Percentiles rank a stretch among this genome's conserved stretches.
phyloP scores from a whole-genome alignment of 495 filamentous ascomycete species.

The Neurospora sp. region DNA sequence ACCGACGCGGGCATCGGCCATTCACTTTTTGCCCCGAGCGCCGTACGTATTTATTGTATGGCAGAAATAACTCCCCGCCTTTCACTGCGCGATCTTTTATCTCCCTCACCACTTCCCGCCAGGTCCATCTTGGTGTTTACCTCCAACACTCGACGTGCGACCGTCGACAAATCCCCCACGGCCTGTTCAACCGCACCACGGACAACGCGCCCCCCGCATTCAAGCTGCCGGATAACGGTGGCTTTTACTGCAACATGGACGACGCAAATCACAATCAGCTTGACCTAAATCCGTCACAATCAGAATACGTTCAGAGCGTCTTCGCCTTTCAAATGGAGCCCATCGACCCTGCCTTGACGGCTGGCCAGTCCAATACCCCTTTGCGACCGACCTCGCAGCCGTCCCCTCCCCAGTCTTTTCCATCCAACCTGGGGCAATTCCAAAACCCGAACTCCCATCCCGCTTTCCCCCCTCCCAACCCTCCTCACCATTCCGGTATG shows the following conservation, averaged over 20 bases:
- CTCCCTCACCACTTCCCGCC: background rate
- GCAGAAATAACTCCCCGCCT: background rate
- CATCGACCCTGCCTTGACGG: background rate
- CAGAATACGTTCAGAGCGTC: background rate
- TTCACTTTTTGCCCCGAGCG: background rate
- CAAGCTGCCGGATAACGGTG: background rate
- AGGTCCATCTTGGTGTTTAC: background rate
- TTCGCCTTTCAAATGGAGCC: background rate
- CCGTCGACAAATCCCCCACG: background rate
- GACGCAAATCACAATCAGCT: background rate
- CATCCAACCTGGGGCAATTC: background rate
- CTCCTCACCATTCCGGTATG: background rate
- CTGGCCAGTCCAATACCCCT: background rate
- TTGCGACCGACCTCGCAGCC: background rate
- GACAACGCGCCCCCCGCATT: background rate
- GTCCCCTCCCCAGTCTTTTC: background rate
- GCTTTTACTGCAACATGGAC: background rate
- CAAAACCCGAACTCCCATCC: background rate
- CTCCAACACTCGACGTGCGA: background rate
- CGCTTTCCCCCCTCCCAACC: background rate
- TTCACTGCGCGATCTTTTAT: background rate
- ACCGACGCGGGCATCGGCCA: background rate
- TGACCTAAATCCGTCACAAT: background rate
- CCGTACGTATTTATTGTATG: background rate
- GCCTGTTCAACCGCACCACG: background rate